A percentile compares a stretch with the other conserved stretches of the same genome.
These are phyloP conservation scores for Fusarium sp. DNA, from an alignment of 2,329 filamentous ascomycete species.

Conservation along the genomic window DNA sequence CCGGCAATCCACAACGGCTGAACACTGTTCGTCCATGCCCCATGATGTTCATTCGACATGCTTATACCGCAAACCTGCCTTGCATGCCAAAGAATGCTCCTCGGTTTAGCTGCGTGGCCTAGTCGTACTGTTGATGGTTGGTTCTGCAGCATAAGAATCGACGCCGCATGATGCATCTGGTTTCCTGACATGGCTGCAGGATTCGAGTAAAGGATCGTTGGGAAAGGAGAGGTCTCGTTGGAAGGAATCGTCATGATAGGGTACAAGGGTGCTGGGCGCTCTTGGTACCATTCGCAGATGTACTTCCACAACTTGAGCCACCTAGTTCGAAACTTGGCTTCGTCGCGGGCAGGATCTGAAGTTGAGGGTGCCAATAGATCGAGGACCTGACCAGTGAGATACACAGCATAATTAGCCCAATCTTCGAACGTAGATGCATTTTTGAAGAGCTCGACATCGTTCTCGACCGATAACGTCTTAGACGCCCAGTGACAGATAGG, in stretches of 20 bases:
- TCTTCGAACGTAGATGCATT: slow-evolving; percentile 53
- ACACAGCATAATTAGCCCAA: slow-evolving; percentile 64
- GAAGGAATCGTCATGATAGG: slow-evolving; percentile 51
- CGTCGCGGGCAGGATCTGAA: slow-evolving; percentile 32
- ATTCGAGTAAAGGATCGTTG: slow-evolving; percentile 61
- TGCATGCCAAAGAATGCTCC: slow-evolving; percentile 62
- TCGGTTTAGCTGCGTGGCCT: slow-evolving; percentile 54
- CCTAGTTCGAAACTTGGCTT: slow-evolving; percentile 40
- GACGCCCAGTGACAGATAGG: slow-evolving; percentile 59
- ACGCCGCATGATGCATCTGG: slow-evolving; percentile 65
- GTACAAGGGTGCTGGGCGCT: slow-evolving; percentile 50
- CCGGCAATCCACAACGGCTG: slow-evolving; percentile 67
- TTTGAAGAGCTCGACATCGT: slow-evolving; percentile 51
- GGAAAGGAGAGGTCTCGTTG: slow-evolving; percentile 60
- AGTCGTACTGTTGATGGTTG: slow-evolving; percentile 55
- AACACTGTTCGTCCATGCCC: slow-evolving; percentile 65
- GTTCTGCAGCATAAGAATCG: slow-evolving; percentile 62
- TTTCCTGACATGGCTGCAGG: slow-evolving; percentile 65
- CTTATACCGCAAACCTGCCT: slow-evolving; percentile 65
- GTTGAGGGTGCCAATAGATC: slow-evolving; percentile 49
- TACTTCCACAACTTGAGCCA: slow-evolving; percentile 55
- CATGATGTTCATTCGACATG: slow-evolving; percentile 62
- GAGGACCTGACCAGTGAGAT: slow-evolving; percentile 58
- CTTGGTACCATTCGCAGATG: slow-evolving; percentile 55
- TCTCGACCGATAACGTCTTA: slow-evolving; percentile 43